Evolutionary conservation across 768 basidiomycete genomes (phyloP).

Genomic region (Lanmaoa pseudosensibilis): DNA sequence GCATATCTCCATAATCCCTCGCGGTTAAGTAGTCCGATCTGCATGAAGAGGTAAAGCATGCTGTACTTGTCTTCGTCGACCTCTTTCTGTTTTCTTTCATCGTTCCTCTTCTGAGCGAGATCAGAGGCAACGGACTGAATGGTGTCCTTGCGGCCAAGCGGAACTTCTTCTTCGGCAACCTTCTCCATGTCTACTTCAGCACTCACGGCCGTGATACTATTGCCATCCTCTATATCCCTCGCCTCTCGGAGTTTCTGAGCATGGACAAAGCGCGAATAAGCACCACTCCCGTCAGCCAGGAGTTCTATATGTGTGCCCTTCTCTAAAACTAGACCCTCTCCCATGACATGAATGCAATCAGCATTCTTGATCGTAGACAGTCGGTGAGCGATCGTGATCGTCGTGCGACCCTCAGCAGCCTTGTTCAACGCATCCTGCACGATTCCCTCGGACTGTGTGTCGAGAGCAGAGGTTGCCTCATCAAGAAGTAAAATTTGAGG

Average conservation of each 20-base stretch:
- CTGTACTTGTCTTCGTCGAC: constrained; percentile 39
- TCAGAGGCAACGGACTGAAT: constrained; percentile 67
- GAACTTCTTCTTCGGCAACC: constrained; percentile 55
- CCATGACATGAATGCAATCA: too few species aligned
- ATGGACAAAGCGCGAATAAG: constrained; percentile 74
- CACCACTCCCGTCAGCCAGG: constrained; percentile 52
- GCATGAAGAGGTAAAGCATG: constrained; percentile 62
- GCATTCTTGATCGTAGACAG: too few species aligned
- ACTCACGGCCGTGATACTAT: constrained; percentile 16
- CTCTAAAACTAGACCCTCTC: too few species aligned
- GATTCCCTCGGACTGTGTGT: constrained; percentile 83
- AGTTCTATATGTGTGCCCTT: constrained; percentile 76
- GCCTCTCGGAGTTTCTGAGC: constrained; percentile 77
- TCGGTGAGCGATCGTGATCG: too few species aligned
- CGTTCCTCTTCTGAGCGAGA: constrained; percentile 53
- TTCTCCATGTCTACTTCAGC: constrained; percentile 53
- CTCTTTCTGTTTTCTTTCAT: constrained; percentile 33
- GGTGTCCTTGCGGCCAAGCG: constrained; percentile 46
- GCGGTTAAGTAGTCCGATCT: constrained; percentile 65
- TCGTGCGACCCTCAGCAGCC: too few species aligned
- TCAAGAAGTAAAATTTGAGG: constrained; percentile 85
- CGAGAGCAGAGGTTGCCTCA: constrained; percentile 87
- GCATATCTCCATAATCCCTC: constrained; percentile 59
- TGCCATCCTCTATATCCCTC: constrained; percentile 33
- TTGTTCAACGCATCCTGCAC: constrained; percentile 89